phyloP scores from a whole-genome alignment of 1,284 basidiomycete species.

The Puccinia brachypodii region DNA sequence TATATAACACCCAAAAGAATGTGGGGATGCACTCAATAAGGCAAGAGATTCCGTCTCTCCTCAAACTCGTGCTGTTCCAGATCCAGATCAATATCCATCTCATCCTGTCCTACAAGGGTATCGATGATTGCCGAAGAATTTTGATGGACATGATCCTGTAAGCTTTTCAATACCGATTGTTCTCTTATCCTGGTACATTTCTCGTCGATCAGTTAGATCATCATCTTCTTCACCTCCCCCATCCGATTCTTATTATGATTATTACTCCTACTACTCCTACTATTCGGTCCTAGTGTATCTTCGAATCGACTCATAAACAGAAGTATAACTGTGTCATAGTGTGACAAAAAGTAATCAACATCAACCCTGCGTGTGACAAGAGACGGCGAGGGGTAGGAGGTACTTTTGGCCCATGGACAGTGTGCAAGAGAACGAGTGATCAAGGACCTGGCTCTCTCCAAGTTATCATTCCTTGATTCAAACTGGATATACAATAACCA shows the following conservation, averaged over 20 bases:
- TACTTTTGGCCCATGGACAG: conserved; percentile 77
- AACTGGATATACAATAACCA: conserved; percentile 82
- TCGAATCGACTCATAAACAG: conserved; percentile 71
- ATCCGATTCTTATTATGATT: no score
- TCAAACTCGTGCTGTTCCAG: conserved; percentile 49
- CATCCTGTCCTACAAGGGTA: no score
- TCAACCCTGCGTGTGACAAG: neutral
- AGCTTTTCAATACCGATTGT: conserved; percentile 60
- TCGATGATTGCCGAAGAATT: conserved; percentile 52
- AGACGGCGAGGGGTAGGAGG: conserved; percentile 10
- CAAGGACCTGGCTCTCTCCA: conserved; percentile 70
- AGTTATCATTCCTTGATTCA: conserved; percentile 68
- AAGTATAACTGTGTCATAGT: conserved; percentile 72
- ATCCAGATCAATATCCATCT: conserved; percentile 52
- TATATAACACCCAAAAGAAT: no score
- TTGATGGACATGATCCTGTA: conserved; percentile 59
- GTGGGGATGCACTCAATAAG: no score
- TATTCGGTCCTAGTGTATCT: conserved; percentile 58
- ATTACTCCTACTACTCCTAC: no score
- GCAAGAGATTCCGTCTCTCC: conserved; percentile 55
- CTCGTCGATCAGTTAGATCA: conserved; percentile 78
- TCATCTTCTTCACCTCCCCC: conserved; percentile 66
- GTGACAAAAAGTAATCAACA: neutral
- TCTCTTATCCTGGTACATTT: conserved; percentile 71
- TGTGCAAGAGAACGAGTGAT: conserved; percentile 77